Evolutionary conservation across 2,329 filamentous ascomycete species (phyloP), one percentile per base, ranked within the genome.

Genomic region (Aureobasidium sp.): DNA sequence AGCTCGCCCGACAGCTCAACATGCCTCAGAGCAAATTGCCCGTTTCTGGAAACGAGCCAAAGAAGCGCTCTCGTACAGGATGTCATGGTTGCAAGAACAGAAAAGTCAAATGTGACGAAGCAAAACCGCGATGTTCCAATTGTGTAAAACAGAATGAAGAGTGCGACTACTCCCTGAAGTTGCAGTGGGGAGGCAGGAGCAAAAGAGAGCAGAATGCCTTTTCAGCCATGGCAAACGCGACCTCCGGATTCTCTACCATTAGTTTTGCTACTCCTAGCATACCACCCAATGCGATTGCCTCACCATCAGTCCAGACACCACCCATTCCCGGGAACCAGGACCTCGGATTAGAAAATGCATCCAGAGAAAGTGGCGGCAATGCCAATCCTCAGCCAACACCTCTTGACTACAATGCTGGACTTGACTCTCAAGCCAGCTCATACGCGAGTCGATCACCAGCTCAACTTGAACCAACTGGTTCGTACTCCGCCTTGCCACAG

Each of bases 31-130:
- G 84, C 52, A 86, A 86, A 78, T 84, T 83, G 72, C 79, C 82
- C 64, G 82, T 83, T 63, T 83, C 83, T 61, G 37, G 36, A 46
- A 60, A 26, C 12, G 84, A 87, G 73, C 84, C 85, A 7, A 89
- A 88, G 75, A 83, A 79, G 69, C 79, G 86, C 69, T 87, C 84
- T 67, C 82, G 86, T 51, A 87, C 85, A 68, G 86, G 86, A 52
- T 89, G 86, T 72, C 88, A 86, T 86, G 88, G 87, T 13, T 92
- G 89, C 77, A 92, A 92, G 77, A 82, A 83, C 66, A 83, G 88
- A 64, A 93, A 89, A 73, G 84, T 89, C 66, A 92, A 92, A 78
- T 93, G 89, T 75, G 89, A 87, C 65, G 90, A 93, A 73, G 86
- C 89, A 71, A 87, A 87, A 67, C 89, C 90, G 15, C 76, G 74